Base-by-base conservation (phyloP, 371 early-diverging fungal genomes). In the Apophysomyces variabilis region DNA sequence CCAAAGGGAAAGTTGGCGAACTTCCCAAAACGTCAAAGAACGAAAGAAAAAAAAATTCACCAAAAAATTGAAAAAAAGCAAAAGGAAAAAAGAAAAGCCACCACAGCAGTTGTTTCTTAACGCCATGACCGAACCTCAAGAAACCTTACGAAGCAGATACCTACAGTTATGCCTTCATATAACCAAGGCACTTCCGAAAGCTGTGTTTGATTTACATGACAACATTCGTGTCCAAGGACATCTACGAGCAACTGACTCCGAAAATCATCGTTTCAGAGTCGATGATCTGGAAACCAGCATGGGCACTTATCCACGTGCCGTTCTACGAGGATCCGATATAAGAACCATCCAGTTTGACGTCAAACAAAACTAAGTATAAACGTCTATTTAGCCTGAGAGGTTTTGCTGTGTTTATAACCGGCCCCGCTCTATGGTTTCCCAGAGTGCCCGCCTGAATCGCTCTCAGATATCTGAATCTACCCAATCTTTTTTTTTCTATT, bases 281-380 rank as follows among this genome's bases (percentile, higher is more conserved):
- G 68, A 85, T 64, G 39, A 66, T 4, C 60, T 87, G 16, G 67
- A 83, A 64, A 78, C 85, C 13, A 83, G 79, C 1, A 66, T 84
- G 46, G 87, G 87, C 7, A 66, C 66, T 0, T 83, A 83, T 54
- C 66, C 78, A 26, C 75, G 72, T 16, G 83, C 78, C 7, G 81
- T 84, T 16, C 54, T 87, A n/a, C 82, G 87, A 13, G 85, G 85
- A 36, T 69, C 62, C 37, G 87, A 87, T 45, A 67, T 85, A 45
- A 45, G 16, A 6, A 18, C 16, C 46, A 45, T 45, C 16, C 46
- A 18, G 5, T n/a, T 45, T 45, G n/a, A 45, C 5, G 6, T 45
- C 13, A 6, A 45, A 13, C 4, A 18, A 45, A 45, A 26, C 1
- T 26, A 26, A 26, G 32, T 26, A 26, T 26, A 26, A 26, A 26